Conservation (phyloP, 2,329 filamentous ascomycete genomes). For the Clarireedia monteithiana region DNA sequence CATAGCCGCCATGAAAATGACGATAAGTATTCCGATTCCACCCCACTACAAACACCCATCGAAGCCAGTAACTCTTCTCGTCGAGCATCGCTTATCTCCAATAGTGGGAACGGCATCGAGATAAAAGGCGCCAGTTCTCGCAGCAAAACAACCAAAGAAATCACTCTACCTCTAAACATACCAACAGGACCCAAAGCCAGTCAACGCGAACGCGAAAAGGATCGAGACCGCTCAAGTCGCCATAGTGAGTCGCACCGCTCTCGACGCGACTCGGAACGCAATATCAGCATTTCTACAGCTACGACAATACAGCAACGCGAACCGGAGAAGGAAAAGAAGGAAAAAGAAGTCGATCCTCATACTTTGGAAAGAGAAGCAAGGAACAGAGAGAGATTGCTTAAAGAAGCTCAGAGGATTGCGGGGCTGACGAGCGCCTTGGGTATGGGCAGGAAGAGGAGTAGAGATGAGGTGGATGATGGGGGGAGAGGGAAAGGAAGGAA, state of each 20-base stretch:
- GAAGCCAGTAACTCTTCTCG: conserved; percentile 13
- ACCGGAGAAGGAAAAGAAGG: conserved; percentile 11
- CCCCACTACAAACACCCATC: conserved; percentile 12
- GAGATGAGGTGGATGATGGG: conserved; percentile 35
- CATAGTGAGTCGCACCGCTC: conserved; percentile 29
- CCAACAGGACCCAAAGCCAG: conserved; percentile 23
- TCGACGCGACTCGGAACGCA: conserved; percentile 30
- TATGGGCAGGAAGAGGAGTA: conserved; percentile 35
- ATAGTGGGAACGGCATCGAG: conserved; percentile 22
- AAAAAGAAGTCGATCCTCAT: conserved; percentile 35
- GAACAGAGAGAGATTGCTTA: conserved; percentile 57
- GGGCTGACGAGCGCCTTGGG: conserved; percentile 36
- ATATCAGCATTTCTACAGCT: conserved; percentile 4
- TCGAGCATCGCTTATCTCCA: conserved; percentile 16
- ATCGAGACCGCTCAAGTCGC: conserved; percentile 25
- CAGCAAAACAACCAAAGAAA: conserved; percentile 20
- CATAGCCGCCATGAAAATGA: conserved; percentile 23
- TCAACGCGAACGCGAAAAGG: conserved; percentile 17
- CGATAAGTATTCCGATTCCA: conserved; percentile 13
- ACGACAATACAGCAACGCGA: not conserved
- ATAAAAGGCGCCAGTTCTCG: conserved; percentile 27
- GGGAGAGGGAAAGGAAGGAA: conserved; percentile 41
- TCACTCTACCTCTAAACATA: conserved; percentile 23
- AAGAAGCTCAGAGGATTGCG: conserved; percentile 60
- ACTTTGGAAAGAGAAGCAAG: conserved; percentile 61